Evolutionary conservation across 495 filamentous ascomycete species (phyloP), one percentile per base, ranked within the genome.

Genomic region (Aspergillus coremiiformis): DNA sequence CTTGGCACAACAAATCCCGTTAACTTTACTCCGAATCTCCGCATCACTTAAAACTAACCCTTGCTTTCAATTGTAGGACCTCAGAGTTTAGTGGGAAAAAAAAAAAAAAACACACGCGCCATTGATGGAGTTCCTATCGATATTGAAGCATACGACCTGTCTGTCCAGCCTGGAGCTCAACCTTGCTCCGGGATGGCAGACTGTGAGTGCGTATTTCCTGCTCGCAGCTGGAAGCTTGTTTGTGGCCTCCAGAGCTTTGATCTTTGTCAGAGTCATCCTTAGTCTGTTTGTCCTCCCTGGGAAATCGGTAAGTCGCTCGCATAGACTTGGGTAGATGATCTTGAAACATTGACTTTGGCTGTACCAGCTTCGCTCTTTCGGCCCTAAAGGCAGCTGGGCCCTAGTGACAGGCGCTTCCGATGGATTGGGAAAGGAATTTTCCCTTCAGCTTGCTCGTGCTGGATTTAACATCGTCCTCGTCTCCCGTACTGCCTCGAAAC

Each of bases 341-440:
- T 44, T 20, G 24, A 46, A 20, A 8, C 21, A 51, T 37, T 54
- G 17, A 54, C 35, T 44, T 33, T 23, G 15, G 22, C 44, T 14
- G 10, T 26, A 43, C 12, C 56, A 98, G 93, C 84, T 99, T 49
- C 82, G 80, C 53, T 89, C 84, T 54, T 96, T 96, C 73, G 94
- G 90, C 57, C 85, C 84, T 54, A 90, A 89, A 60, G 91, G 91
- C 52, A 91, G 83, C 61, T 99, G 91, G 90, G 93, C 90, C 19
- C 79, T 99, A 39, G 79, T 99, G 19, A 97, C 94, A 42, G 94
- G 94, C 57, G 93, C 94, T 50, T 95, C 90, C 11, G 93, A 97
- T 73, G 94, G 94, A 55, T 82, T 99, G 48, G 94, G 94, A 61
- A 96, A 96, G 74, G 93, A 97, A 76, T 99, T 87, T 64, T 87